phyloP scores from a whole-genome alignment of 495 filamentous ascomycete genomes.

The Daldinia loculata region DNA sequence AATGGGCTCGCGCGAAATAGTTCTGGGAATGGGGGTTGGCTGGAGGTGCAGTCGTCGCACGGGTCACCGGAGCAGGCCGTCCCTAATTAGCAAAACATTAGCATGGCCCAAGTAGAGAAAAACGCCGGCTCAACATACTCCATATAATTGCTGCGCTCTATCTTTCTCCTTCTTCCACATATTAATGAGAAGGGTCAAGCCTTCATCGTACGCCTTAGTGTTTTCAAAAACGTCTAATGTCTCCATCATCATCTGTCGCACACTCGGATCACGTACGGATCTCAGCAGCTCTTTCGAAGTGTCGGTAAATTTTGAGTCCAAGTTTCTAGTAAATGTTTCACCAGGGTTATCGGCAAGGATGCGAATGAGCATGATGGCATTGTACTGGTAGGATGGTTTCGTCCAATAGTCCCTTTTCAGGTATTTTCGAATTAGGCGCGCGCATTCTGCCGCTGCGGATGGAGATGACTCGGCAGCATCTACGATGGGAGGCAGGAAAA shows the following conservation, averaged over 20 bases:
- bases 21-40: slow-evolving; percentile 47
- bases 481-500: slow-evolving; percentile 93
- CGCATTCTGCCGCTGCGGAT: slow-evolving; percentile 79
- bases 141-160: slow-evolving; percentile 57
- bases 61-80: slow-evolving; percentile 36
- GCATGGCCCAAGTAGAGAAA: not conserved
- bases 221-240: slow-evolving; percentile 79
- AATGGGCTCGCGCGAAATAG: slow-evolving; percentile 56
- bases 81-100: slow-evolving; percentile 33
- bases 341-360: slow-evolving; percentile 95
- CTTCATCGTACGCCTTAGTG: slow-evolving; percentile 75
- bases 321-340: slow-evolving; percentile 82
- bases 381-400: slow-evolving; percentile 82
- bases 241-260: slow-evolving; percentile 86
- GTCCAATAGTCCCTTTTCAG: slow-evolving; percentile 71
- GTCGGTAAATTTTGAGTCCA: slow-evolving; percentile 81
- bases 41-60: slow-evolving; percentile 34
- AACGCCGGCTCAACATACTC: slow-evolving; percentile 42
- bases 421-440: slow-evolving; percentile 80
- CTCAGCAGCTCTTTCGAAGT: slow-evolving; percentile 79
- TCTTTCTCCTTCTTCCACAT: slow-evolving; percentile 94
- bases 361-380: slow-evolving; percentile 93
- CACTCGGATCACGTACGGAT: slow-evolving; percentile 68
- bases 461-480: slow-evolving; percentile 94
- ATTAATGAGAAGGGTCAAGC: slow-evolving; percentile 68